Percentiles rank a stretch among this genome's conserved stretches.
These are phyloP conservation scores for Dictyostelium firmibasis DNA, from an alignment of 78 protist species.

Conservation along the genomic window DNA sequence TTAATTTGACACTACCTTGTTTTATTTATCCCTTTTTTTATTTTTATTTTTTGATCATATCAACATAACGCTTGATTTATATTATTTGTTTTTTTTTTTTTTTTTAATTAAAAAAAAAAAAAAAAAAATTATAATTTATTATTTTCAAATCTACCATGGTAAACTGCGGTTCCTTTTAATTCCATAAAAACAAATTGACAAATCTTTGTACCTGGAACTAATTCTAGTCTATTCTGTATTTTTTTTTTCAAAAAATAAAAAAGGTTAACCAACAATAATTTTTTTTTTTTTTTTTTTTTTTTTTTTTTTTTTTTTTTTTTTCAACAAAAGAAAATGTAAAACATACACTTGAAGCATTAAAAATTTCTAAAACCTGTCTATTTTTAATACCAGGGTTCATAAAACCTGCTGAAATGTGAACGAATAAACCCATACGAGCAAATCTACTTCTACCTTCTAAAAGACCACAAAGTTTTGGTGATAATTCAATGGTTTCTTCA, in stretches of 20 bases:
- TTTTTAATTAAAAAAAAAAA: not conserved
- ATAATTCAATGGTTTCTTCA: conserved; percentile 78
- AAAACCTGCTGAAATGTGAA: conserved; percentile 90
- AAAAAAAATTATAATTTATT: not conserved
- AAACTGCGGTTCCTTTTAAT: conserved; percentile 82
- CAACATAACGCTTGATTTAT: no score
- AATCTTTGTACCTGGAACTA: conserved; percentile 85
- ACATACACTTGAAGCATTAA: conserved; percentile 85
- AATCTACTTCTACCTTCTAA: conserved; percentile 91
- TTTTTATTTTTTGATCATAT: no score
- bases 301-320: not conserved
- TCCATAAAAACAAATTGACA: conserved; percentile 90
- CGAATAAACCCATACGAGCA: conserved; percentile 88
- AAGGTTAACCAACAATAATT: no score
- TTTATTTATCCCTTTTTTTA: no score
- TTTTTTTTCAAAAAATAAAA: not conserved
- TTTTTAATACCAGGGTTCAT: conserved; percentile 91
- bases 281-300: not conserved
- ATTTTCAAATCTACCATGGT: conserved; percentile 78
- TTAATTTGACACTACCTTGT: no score
- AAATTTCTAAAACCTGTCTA: conserved; percentile 90
- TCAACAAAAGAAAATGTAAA: no score
- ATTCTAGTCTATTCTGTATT: conserved; percentile 59
- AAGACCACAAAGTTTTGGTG: conserved; percentile 85
- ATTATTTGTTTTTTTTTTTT: no score